phyloP scores from a whole-genome alignment of 208 protist species.

The Acanthamoeba sp. region DNA sequence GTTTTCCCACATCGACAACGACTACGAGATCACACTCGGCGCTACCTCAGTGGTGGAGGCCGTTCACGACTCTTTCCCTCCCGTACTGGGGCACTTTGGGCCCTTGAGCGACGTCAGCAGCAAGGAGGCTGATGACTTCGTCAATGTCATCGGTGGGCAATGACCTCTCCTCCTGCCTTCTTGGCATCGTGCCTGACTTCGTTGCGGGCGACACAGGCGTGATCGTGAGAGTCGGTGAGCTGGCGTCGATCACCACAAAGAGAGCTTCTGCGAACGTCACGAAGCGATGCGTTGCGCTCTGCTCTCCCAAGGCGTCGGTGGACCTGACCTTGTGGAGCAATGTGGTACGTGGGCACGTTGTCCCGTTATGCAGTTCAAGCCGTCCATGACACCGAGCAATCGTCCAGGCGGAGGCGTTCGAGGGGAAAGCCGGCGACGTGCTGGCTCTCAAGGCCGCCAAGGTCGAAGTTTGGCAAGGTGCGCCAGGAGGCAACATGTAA shows the following conservation, averaged over 20 bases:
- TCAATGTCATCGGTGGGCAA: slow-evolving; percentile 69
- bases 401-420: slow-evolving; percentile 32
- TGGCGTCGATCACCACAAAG: slow-evolving; percentile 41
- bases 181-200: background rate
- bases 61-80: background rate
- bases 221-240: slow-evolving; percentile 7
- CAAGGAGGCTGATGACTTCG: slow-evolving; percentile 1
- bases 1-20: slow-evolving; percentile 62
- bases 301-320: slow-evolving; percentile 42
- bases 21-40: slow-evolving; percentile 79
- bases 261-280: background rate
- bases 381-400: too few species aligned
- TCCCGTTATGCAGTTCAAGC: slow-evolving; percentile 36
- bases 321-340: slow-evolving; percentile 78
- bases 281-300: slow-evolving; percentile 58
- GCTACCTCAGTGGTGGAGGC: background rate
- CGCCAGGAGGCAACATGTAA: too few species aligned
- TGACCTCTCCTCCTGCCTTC: background rate
- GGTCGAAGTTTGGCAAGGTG: slow-evolving; percentile 68
- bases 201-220: background rate
- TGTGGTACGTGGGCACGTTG: background rate
- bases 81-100: background rate
- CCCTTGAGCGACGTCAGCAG: slow-evolving; percentile 37
- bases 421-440: background rate
- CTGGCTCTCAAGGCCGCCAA: slow-evolving; percentile 67